These are phyloP conservation scores for Spathaspora hagerdaliae DNA, from an alignment of 805 yeast genomes.

Conservation along the genomic window DNA sequence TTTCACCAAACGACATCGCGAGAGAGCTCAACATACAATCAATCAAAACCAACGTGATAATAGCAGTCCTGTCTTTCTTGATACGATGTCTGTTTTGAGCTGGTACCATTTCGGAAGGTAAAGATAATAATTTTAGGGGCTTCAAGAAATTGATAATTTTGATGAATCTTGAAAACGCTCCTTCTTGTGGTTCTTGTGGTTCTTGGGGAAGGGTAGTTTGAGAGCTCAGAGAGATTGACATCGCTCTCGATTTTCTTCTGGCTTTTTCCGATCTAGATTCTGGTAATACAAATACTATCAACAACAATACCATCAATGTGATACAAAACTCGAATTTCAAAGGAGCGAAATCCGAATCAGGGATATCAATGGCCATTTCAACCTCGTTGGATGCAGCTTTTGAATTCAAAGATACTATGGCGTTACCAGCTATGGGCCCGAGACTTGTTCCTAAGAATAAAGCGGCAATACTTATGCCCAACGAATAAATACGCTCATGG, in stretches of 20 bases:
- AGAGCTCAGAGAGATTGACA: slow-evolving; percentile 20
- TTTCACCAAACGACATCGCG: slow-evolving; percentile 34
- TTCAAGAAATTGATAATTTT: slow-evolving; percentile 20
- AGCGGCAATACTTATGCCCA: slow-evolving; percentile 59
- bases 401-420: slow-evolving; percentile 11
- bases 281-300: slow-evolving; percentile 38
- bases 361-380: slow-evolving; percentile 7
- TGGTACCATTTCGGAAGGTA: slow-evolving; percentile 37
- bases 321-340: slow-evolving; percentile 29
- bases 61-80: slow-evolving; percentile 26
- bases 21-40: slow-evolving; percentile 37
- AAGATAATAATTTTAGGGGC: slow-evolving; percentile 55
- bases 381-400: slow-evolving; percentile 1
- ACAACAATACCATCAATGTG: slow-evolving; percentile 25
- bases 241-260: slow-evolving; percentile 47
- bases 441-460: slow-evolving; percentile 56
- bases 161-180: slow-evolving; percentile 1
- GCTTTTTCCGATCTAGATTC: slow-evolving; percentile 63
- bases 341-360: slow-evolving; percentile 28
- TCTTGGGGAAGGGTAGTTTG: slow-evolving; percentile 7
- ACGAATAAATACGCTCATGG: slow-evolving; percentile 49
- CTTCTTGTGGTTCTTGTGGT: neutral
- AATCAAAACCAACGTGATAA: slow-evolving; percentile 43
- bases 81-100: slow-evolving; percentile 13
- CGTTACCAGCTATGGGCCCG: slow-evolving; percentile 62